Conservation (phyloP, 176 grass and related monocot species). For the Carex kokanica region DNA sequence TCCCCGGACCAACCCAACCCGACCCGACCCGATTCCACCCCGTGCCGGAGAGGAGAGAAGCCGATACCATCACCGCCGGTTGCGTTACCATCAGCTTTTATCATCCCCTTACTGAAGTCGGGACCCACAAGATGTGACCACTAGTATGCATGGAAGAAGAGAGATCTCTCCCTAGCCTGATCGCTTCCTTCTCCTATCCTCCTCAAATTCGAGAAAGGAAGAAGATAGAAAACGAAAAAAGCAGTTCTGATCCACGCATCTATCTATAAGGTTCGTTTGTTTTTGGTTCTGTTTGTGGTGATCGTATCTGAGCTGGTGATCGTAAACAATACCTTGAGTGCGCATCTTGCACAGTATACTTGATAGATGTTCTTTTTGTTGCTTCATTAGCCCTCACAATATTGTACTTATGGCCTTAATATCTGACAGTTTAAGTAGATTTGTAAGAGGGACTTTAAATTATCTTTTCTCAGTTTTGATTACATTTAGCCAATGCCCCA, state of each 20-base stretch:
- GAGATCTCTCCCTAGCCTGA: background rate
- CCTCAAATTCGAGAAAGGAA: background rate
- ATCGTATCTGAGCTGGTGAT: background rate
- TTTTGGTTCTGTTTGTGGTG: background rate
- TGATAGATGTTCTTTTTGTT: background rate
- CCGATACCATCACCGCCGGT: background rate
- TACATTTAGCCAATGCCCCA: background rate
- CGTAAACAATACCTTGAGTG: background rate
- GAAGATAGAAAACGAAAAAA: background rate
- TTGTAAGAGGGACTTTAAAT: background rate
- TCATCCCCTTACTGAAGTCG: background rate
- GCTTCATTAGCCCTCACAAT: background rate
- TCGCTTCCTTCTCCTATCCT: background rate
- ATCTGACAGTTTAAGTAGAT: background rate
- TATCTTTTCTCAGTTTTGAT: background rate
- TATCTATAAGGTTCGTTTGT: background rate
- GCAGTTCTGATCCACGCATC: background rate
- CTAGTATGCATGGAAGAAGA: background rate
- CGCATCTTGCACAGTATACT: background rate
- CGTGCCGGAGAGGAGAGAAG: background rate
- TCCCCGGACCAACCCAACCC: background rate
- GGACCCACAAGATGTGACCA: slow-evolving; percentile 1
- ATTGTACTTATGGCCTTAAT: background rate
- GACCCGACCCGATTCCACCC: background rate
- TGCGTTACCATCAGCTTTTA: background rate